phyloP scores from a whole-genome alignment of 2,329 filamentous ascomycete species.

The Trichoderma sp. region DNA sequence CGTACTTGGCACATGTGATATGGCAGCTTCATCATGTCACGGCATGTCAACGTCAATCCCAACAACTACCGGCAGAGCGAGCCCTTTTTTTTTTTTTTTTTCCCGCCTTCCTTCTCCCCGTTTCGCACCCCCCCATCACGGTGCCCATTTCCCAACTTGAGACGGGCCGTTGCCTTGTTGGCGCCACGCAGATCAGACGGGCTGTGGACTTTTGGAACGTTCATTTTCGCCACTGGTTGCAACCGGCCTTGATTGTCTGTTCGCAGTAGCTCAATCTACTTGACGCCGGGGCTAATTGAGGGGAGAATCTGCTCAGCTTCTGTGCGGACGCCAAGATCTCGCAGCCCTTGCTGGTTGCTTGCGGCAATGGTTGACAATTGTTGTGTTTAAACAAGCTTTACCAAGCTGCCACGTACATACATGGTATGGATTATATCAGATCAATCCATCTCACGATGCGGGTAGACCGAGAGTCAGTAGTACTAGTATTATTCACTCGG shows the following conservation, averaged over 20 bases:
- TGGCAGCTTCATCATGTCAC: neutral
- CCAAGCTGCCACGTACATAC: neutral
- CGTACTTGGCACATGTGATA: neutral
- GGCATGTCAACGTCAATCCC: neutral
- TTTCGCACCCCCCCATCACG: neutral
- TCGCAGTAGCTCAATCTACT: neutral
- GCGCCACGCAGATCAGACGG: slow-evolving; percentile 1
- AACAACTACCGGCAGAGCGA: neutral
- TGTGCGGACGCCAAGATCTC: neutral
- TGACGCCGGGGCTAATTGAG: neutral
- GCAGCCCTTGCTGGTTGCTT: neutral
- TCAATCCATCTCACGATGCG: neutral
- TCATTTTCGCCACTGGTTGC: neutral
- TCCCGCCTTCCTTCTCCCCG: too few species aligned
- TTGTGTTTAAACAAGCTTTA: neutral
- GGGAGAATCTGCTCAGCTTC: neutral
- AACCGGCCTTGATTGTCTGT: slow-evolving; percentile 4
- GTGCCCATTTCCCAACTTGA: neutral
- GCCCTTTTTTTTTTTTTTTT: neutral
- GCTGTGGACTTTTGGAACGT: neutral
- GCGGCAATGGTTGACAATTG: neutral
- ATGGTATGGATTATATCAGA: too few species aligned
- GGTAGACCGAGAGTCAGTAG: neutral
- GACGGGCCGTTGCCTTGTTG: slow-evolving; percentile 2
- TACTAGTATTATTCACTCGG: too few species aligned